A percentile compares a stretch with the other conserved stretches of the same genome.
phyloP scores from a whole-genome alignment of 2,329 filamentous ascomycete genomes.

The Helicocarpus griseus region DNA sequence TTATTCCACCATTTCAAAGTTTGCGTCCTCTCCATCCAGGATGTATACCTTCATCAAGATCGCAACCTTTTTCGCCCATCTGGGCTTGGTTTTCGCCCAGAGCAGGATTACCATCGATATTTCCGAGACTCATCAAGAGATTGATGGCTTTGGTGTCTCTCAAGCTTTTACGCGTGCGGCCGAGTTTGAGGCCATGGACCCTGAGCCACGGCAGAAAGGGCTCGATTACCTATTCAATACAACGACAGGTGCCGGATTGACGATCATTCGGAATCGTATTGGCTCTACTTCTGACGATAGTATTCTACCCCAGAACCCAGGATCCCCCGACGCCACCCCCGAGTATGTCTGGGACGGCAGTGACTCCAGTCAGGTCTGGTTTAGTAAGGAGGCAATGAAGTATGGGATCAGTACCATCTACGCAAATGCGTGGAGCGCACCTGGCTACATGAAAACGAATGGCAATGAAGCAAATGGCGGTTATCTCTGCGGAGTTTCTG shows the following conservation, averaged over 20 bases:
- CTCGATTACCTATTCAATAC: constrained; percentile 40
- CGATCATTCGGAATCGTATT: constrained; percentile 43
- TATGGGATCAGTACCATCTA: constrained; percentile 40
- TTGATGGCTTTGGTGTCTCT: constrained; percentile 43
- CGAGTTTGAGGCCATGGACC: constrained; percentile 28
- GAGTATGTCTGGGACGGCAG: constrained; percentile 40
- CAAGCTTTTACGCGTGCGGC: constrained; percentile 39
- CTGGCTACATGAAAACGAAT: constrained; percentile 45
- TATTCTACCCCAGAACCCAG: constrained; percentile 38
- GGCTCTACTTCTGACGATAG: constrained; percentile 27
- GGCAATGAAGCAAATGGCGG: constrained; percentile 35
- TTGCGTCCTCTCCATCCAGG: no score
- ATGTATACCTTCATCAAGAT: not conserved
- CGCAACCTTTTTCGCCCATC: not conserved
- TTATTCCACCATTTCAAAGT: not conserved
- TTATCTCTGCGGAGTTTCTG: constrained; percentile 37
- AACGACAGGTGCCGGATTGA: constrained; percentile 39
- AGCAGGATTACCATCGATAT: constrained; percentile 17
- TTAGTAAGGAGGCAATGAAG: constrained; percentile 39
- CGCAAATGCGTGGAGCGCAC: constrained; percentile 43
- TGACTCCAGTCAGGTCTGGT: constrained; percentile 43
- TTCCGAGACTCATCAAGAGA: constrained; percentile 20
- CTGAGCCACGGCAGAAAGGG: constrained; percentile 24
- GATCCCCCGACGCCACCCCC: constrained; percentile 31
- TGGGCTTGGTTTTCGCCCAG: not conserved